Percentiles rank a stretch among this genome's conserved stretches.
These are phyloP conservation scores for Alternaria panax DNA, from an alignment of 2,329 filamentous ascomycete genomes.

Conservation along the genomic window DNA sequence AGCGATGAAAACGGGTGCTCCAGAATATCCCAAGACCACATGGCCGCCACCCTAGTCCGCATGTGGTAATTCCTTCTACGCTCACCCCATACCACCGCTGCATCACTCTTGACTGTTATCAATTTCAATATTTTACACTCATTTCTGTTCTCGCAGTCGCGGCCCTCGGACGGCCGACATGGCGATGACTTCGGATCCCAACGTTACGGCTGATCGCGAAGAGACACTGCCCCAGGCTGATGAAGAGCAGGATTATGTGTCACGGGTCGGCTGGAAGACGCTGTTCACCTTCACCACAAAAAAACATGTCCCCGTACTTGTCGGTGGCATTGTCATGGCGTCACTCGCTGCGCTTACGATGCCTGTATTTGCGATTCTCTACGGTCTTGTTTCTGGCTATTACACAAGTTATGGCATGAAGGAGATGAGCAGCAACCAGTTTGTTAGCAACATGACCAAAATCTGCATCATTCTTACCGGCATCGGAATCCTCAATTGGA, in stretches of 20 bases:
- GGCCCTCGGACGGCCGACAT: slow-evolving; percentile 12
- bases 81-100: slow-evolving; percentile 14
- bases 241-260: slow-evolving; percentile 32
- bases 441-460: slow-evolving; percentile 64
- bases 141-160: not conserved
- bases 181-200: slow-evolving; percentile 21
- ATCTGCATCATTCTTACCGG: slow-evolving; percentile 70
- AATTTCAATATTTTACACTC: slow-evolving; percentile 1
- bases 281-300: slow-evolving; percentile 78
- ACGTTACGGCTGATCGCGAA: slow-evolving; percentile 21
- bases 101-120: slow-evolving; percentile 7
- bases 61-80: slow-evolving; percentile 23
- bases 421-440: slow-evolving; percentile 55
- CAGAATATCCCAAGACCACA: slow-evolving; percentile 2
- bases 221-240: slow-evolving; percentile 18
- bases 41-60: slow-evolving; percentile 23
- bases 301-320: slow-evolving; percentile 64
- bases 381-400: slow-evolving; percentile 76
- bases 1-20: slow-evolving; percentile 16
- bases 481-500: slow-evolving; percentile 71
- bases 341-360: slow-evolving; percentile 67
- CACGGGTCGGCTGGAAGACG: slow-evolving; percentile 55
- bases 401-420: slow-evolving; percentile 72
- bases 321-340: slow-evolving; percentile 64
- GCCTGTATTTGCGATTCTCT: slow-evolving; percentile 71